Evolutionary conservation across 2,329 filamentous ascomycete genomes (phyloP), one percentile per base, ranked within the genome.

Genomic region (Cladosporium colombiae): DNA sequence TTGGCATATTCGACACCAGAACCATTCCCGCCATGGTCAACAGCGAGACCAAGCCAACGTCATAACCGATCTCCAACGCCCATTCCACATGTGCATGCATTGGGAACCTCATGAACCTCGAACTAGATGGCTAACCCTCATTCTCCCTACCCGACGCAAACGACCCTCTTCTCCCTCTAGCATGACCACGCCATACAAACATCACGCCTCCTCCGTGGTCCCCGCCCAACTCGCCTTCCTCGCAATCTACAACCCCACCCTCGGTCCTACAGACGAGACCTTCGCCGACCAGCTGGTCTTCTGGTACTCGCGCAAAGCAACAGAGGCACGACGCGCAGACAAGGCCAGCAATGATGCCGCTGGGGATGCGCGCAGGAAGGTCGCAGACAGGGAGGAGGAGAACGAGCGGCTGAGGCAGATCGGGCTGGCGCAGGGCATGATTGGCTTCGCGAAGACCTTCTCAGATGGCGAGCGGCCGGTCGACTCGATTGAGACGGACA

Each of bases 341-440:
- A 62, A 62, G 25, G 29, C 27, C 4, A 31, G 16, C 10, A 25
- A 56, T 0, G 56, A 56, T 27, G 61, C 25, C 18, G 70, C 68
- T 5, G 70, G 63, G 14, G 70, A 73, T 63, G 81, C 85, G 58
- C 44, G 52, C n/a, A 49, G 64, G 31, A 61, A 65, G 33, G 62
- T 70, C 31, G 69, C 74, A 31, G 67, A 76, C 66, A 76, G 77
- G 7, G 88, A 91, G 70, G 88, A 93, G 74, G 87, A 88, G 74
- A 95, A 98, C 78, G 91, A 96, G 80, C 90, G 89, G 72, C 82
- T 98, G 73, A 87, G 95, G 70, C 93, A 97, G 82, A 93, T 99
- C 76, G 95, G 95, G 44, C 87, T 99, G 69, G 95, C 95, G 49
- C 95, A 99, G 81, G 95, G 93, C 76, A 97, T 98, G 90, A 90